A percentile compares a stretch with the other conserved stretches of the same genome.
These are phyloP conservation scores for Microstegium vimineum DNA, from an alignment of 176 grass and related monocot species.

Conservation along the genomic window DNA sequence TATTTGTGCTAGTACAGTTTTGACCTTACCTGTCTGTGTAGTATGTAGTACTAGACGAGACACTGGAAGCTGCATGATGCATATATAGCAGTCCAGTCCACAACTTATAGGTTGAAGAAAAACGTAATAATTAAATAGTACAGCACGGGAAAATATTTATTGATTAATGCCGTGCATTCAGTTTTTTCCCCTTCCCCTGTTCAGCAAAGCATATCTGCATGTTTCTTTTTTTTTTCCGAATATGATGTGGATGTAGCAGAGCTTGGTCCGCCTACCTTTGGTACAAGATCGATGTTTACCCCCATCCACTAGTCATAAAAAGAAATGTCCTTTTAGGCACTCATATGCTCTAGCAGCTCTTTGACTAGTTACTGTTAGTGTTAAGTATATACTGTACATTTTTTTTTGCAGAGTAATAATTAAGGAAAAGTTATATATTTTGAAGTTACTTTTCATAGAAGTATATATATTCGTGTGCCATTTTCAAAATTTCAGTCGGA, in stretches of 20 bases:
- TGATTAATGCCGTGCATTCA: not conserved
- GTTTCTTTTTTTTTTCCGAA: not conserved
- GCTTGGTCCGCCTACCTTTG: not conserved
- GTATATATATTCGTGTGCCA: not conserved
- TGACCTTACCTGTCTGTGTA: not conserved
- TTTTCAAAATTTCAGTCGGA: not conserved
- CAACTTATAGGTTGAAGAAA: constrained; percentile 5
- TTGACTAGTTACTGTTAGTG: not conserved
- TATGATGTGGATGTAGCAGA: not conserved
- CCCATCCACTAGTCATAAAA: not conserved
- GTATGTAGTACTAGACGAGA: not conserved
- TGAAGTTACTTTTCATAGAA: not conserved
- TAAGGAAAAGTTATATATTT: not conserved
- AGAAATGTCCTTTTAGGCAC: not conserved
- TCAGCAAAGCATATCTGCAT: not conserved
- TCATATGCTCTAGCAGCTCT: no score
- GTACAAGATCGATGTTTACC: not conserved
- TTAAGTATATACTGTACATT: not conserved
- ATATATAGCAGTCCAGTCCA: not conserved
- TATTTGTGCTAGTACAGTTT: not conserved
- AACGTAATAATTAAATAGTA: not conserved
- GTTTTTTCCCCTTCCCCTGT: not conserved
- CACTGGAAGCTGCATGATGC: not conserved
- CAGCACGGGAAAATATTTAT: not conserved
- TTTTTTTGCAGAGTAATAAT: not conserved